phyloP scores from a whole-genome alignment of 106 monocot species.

The Apostasia ramifera region DNA sequence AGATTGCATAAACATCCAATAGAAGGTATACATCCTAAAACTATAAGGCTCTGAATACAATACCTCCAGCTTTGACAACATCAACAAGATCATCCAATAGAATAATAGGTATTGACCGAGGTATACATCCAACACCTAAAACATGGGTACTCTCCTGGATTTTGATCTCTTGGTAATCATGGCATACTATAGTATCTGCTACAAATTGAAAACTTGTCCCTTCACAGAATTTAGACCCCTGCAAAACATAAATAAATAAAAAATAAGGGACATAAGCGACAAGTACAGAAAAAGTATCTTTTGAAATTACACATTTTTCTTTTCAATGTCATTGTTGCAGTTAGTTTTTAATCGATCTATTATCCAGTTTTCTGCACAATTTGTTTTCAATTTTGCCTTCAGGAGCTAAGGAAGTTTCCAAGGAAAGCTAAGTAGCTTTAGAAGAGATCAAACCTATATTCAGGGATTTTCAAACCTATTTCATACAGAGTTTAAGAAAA shows the following conservation, averaged over 20 bases:
- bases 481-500: too few relatives aligned
- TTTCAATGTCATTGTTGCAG: too few relatives aligned
- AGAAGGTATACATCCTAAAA: not conserved
- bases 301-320: too few relatives aligned
- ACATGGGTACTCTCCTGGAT: constrained; percentile 88
- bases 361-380: too few relatives aligned
- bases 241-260: not conserved
- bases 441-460: too few relatives aligned
- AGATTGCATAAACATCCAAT: not conserved
- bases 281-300: too few relatives aligned
- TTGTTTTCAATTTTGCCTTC: too few relatives aligned
- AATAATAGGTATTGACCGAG: constrained; percentile 89
- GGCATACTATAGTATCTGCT: constrained; percentile 76
- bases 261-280: too few relatives aligned
- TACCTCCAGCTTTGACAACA: constrained; percentile 97
- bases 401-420: too few relatives aligned
- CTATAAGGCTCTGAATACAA: not conserved
- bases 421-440: too few relatives aligned
- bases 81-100: constrained; percentile 98
- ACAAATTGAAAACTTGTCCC: constrained; percentile 64
- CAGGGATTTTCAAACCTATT: too few relatives aligned
- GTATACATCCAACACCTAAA: constrained; percentile 89
- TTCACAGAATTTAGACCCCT: constrained; percentile 63
- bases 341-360: too few relatives aligned
- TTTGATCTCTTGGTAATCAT: constrained; percentile 98